Evolutionary conservation across 441 rosid genomes (phyloP).

Genomic region (Gossypium aridum): DNA sequence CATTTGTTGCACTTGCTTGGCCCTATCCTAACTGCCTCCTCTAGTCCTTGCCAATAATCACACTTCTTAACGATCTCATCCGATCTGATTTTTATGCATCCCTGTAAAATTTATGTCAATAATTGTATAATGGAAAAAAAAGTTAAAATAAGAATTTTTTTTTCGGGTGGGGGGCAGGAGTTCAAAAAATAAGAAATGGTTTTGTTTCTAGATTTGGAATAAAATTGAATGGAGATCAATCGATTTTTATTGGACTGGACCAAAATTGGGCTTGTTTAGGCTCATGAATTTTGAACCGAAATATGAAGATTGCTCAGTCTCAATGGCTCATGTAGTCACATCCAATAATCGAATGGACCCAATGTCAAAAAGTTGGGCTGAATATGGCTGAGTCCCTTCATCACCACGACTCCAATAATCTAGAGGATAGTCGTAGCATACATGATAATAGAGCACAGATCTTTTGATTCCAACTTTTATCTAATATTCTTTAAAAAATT

Average conservation of each 20-base stretch:
- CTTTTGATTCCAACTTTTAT: too few relatives aligned
- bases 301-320: not conserved
- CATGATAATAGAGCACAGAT: too few relatives aligned
- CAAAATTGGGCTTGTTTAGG: not conserved
- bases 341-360: not conserved
- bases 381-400: too few relatives aligned
- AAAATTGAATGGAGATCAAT: not conserved
- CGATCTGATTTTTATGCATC: not conserved
- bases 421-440: too few relatives aligned
- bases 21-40: not conserved
- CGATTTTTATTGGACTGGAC: not conserved
- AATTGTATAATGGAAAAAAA: not conserved
- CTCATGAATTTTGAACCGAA: not conserved
- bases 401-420: too few relatives aligned
- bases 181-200: too few relatives aligned
- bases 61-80: not conserved
- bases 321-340: too few relatives aligned
- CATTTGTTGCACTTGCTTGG: not conserved
- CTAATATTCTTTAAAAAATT: too few relatives aligned
- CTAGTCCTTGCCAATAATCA: not conserved
- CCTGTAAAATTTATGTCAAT: not conserved
- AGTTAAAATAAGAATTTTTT: not conserved
- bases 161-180: not conserved
- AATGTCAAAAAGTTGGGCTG: too few relatives aligned
- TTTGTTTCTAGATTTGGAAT: not conserved